These are phyloP conservation scores for Chrysanthemum seticuspe DNA, from an alignment of 129 eudicot genomes.

Conservation along the genomic window DNA sequence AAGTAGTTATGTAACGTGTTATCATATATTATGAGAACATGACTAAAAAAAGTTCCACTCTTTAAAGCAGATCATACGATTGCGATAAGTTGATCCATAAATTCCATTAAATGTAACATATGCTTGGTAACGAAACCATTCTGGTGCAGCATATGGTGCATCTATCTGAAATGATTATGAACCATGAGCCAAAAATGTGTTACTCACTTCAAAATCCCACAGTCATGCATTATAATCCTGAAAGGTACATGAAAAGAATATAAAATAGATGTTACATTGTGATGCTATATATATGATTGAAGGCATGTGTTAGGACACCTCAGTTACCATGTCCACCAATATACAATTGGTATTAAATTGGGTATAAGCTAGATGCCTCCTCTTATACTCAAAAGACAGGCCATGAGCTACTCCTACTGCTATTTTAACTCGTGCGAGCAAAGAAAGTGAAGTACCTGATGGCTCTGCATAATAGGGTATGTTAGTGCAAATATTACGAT, in stretches of 20 bases:
- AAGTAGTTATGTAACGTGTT: not conserved
- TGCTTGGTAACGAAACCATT: slow-evolving; percentile 32
- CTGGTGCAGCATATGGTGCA: slow-evolving; percentile 28
- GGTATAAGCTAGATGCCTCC: slow-evolving; percentile 1
- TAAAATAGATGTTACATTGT: not conserved
- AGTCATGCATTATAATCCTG: slow-evolving; percentile 31
- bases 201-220: too few species aligned
- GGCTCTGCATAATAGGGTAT: slow-evolving; percentile 15
- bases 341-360: slow-evolving; percentile 26
- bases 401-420: slow-evolving; percentile 27
- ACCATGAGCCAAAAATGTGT: not conserved
- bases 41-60: not conserved
- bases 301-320: not conserved
- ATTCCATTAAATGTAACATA: not conserved
- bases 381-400: slow-evolving; percentile 22
- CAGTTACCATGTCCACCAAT: slow-evolving; percentile 23
- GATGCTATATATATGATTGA: not conserved
- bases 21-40: not conserved
- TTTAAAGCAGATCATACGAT: slow-evolving; percentile 18
- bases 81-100: not conserved
- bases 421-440: too few species aligned
- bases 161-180: not conserved
- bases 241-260: not conserved
- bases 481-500: too few species aligned
- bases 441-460: slow-evolving; percentile 19